These are phyloP conservation scores for Solanum habrochaites DNA, from an alignment of 257 asterid species.

Conservation along the genomic window DNA sequence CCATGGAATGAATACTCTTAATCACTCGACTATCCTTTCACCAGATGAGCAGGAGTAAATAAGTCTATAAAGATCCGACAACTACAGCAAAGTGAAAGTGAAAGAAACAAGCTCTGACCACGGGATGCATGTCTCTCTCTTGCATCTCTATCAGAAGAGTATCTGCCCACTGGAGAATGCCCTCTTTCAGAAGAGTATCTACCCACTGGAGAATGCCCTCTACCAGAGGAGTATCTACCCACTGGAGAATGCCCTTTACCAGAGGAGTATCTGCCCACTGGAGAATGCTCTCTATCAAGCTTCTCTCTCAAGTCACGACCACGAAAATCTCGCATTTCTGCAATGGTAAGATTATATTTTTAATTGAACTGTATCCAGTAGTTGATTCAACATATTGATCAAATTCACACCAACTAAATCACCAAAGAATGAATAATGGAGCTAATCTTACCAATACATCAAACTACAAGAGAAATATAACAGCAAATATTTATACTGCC, in stretches of 20 bases:
- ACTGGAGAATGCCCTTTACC: slow-evolving; percentile 52
- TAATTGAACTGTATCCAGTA: background rate
- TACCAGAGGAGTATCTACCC: slow-evolving; percentile 26
- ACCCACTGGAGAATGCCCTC: slow-evolving; percentile 63
- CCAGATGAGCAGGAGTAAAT: background rate
- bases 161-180: slow-evolving; percentile 55
- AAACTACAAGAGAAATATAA: slow-evolving; percentile 47
- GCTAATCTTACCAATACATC: slow-evolving; percentile 58
- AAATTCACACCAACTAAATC: slow-evolving; percentile 7
- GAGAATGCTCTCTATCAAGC: slow-evolving; percentile 62
- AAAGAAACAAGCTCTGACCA: slow-evolving; percentile 33
- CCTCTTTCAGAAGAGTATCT: slow-evolving; percentile 32
- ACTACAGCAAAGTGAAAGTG: background rate
- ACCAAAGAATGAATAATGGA: slow-evolving; percentile 17
- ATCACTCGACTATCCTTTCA: background rate
- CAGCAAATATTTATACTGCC: slow-evolving; percentile 51
- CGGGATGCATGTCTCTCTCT: slow-evolving; percentile 73
- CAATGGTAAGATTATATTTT: slow-evolving; percentile 5
- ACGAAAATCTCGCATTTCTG: slow-evolving; percentile 61
- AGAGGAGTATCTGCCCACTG: slow-evolving; percentile 35
- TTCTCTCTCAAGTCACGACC: slow-evolving; percentile 78
- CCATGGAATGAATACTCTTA: background rate
- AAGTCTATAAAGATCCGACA: background rate
- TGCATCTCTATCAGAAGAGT: slow-evolving; percentile 15
- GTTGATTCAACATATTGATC: slow-evolving; percentile 1